Conservation (phyloP, 2,329 filamentous ascomycete species). For the Aspergillus sp. region DNA sequence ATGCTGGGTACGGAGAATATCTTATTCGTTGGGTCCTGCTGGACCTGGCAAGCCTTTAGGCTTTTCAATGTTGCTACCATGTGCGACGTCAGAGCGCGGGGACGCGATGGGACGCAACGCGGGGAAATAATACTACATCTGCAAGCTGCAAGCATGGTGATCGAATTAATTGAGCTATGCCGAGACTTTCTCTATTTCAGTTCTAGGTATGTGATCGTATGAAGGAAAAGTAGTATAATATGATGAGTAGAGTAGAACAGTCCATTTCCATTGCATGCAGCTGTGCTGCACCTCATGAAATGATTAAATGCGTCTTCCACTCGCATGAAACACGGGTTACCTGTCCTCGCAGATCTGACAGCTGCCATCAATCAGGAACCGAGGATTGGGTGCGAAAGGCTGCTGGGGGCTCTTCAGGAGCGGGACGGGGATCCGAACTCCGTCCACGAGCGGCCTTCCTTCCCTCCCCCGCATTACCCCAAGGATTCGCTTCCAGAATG, state of each 20-base stretch:
- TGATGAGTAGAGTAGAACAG: neutral
- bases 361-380: neutral
- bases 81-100: neutral
- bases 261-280: neutral
- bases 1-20: neutral
- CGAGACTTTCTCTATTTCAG: neutral
- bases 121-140: neutral
- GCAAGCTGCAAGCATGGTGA: neutral
- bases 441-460: neutral
- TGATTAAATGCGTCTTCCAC: neutral
- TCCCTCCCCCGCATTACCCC: neutral
- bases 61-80: too few species aligned
- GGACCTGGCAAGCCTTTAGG: too few species aligned
- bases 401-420: conserved; percentile 5
- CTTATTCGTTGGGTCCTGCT: too few species aligned
- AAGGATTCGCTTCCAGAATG: neutral
- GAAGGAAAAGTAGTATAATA: neutral
- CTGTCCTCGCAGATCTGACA: too few species aligned
- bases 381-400: neutral
- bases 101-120: too few species aligned
- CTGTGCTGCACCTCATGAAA: neutral
- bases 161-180: neutral
- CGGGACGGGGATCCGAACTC: conserved; percentile 10
- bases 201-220: neutral
- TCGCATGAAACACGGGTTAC: neutral